Base-by-base conservation (phyloP, 2,329 filamentous ascomycete genomes). In the Trichocomaceae sp. region DNA sequence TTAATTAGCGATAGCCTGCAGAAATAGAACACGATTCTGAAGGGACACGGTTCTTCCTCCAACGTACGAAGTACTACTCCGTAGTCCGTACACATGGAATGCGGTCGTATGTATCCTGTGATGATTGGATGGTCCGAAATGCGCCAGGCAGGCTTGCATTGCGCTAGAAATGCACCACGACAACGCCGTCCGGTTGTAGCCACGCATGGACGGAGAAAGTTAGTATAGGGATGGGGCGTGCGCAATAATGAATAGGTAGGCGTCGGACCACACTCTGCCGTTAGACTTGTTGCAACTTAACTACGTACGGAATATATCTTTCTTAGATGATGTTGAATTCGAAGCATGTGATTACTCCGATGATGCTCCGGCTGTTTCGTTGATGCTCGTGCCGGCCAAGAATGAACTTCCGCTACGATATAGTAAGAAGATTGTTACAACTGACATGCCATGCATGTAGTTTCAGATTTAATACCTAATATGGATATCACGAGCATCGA, bases 21-120 rank as follows among this genome's bases (percentile, higher is more conserved):
- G 46, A 47, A 54, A 54, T 54, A 49, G 45, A 54, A 26, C n/a
- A 44, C 10, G 22, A 47, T 7, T 42, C 44, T 52, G 47, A 33
- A 31, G 31, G 44, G 37, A 20, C 13, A 13, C 26, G 20, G 12
- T 12, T 46, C n/a, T 20, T 39, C 19, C 19, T 19, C 19, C 12
- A 35, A 13, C 9, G 12, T 10, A 13, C n/a, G n/a, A n/a, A n/a
- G n/a, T n/a, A n/a, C n/a, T n/a, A n/a, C n/a, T n/a, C n/a, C n/a
- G n/a, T n/a, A n/a, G n/a, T n/a, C n/a, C n/a, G n/a, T n/a, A n/a
- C n/a, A 6, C 6, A 17, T 47, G 22, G 29, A 29, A 47, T 29
- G 23, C 13, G n/a, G 45, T 47, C 19, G 22, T 17, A 47, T 29
- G 13, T 5, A 7, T 15, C 20, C 12, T 26, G n/a, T 41, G 29